Evolutionary conservation across 2,329 filamentous ascomycete genomes (phyloP), one percentile per base, ranked within the genome.

Genomic region (Torrubiella hemipterigena): DNA sequence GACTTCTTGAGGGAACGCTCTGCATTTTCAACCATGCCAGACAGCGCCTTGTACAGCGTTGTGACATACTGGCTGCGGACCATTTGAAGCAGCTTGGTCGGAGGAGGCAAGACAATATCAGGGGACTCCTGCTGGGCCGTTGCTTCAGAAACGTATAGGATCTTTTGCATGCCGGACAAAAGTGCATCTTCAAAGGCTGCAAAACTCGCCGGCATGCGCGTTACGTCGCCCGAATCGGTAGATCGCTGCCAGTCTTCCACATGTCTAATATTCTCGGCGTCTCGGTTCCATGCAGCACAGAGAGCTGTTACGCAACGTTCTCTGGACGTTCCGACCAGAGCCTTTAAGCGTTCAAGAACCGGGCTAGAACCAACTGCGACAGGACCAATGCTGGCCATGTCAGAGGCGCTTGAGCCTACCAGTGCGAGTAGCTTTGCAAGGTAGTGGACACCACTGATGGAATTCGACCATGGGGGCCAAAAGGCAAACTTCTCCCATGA

Each of bases 11-110:
- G 54, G 4, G 77, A 70, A 35, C 76, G 75, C 56, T 96, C 86
- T 4, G 91, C 89, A 54, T 94, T 96, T 56, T 96, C 91, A 2
- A 98, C 86, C 76, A 98, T 89, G 15, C 89, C 91, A 45, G 84
- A 93, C 22, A 98, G 61, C 6, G 85, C 85, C 53, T 93, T 93
- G 57, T 96, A 96, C 26, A 98, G 61, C 35, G 87, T 94, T 6
- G 81, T 86, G 12, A 94, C 86, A 48, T 98, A 98, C 49, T 93
- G 85, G 41, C 77, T 81, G 41, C 87, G 74, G 12, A 96, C 85
- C 73, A 87, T 85, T 52, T 93, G 83, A 26, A 96, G 63, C 26
- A 95, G 62, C 54, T 96, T 98, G 7, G 79, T 68, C 21, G 85
- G 79, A 5, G 91, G 93, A 13, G 89, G 80, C 16, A 81, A 71